phyloP scores from a whole-genome alignment of 23 red algal species.

The Pyropia yezoensis region DNA sequence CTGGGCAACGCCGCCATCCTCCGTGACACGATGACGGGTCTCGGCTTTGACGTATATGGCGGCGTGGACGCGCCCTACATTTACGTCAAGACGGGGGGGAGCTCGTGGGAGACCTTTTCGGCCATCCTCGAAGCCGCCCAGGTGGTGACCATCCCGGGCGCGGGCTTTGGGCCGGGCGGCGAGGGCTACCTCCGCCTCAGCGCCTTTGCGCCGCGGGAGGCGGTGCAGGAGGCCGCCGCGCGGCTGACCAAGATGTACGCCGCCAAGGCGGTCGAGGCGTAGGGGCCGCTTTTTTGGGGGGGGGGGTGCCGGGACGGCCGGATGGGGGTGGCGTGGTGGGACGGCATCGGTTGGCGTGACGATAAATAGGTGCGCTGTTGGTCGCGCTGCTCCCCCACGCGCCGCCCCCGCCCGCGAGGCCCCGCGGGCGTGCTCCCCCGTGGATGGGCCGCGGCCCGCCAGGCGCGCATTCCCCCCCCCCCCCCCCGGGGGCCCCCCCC shows the following conservation, averaged over 20 bases:
- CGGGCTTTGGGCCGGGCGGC: constrained; percentile 90
- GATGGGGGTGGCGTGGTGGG: too few relatives aligned
- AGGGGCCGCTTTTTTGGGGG: too few relatives aligned
- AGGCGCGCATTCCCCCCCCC: too few relatives aligned
- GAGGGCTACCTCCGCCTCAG: constrained; percentile 82
- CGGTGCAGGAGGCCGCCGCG: constrained; percentile 68
- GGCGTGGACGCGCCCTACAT: constrained; percentile 91
- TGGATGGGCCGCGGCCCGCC: too few relatives aligned
- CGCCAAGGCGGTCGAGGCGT: too few relatives aligned
- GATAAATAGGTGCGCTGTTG: too few relatives aligned
- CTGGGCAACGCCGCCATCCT: constrained; percentile 74
- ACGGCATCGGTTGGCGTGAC: too few relatives aligned
- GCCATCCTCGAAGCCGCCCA: constrained; percentile 85
- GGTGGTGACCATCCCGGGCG: constrained; percentile 94
- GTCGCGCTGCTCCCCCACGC: too few relatives aligned
- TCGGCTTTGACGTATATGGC: constrained; percentile 87
- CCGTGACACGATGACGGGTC: constrained; percentile 55
- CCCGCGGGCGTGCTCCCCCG: too few relatives aligned
- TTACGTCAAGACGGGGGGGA: constrained; percentile 88
- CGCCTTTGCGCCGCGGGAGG: constrained; percentile 79
- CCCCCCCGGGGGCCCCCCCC: too few relatives aligned
- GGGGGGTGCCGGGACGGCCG: too few relatives aligned
- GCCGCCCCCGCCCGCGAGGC: too few relatives aligned
- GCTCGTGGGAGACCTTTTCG: constrained; percentile 88
- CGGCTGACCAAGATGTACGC: constrained; percentile 51